Evolutionary conservation across 768 basidiomycete genomes (phyloP), one percentile per base, ranked within the genome.

Genomic region (Rubroboletus pulcherrimus): DNA sequence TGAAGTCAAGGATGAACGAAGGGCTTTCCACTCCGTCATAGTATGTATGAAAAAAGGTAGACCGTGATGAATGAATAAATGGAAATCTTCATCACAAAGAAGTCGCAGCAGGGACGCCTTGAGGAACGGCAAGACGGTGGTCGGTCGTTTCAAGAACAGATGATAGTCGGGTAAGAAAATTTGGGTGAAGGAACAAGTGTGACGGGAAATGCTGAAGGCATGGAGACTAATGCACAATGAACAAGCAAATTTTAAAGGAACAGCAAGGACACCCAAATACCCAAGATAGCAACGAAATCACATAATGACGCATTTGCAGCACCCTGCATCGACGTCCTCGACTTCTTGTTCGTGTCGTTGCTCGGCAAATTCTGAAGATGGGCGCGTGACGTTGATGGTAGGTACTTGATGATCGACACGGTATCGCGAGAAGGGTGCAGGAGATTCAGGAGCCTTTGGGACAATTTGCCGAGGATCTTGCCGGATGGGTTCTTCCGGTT

Each of bases 281-380:
- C 60, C 58, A 30, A 30, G 42, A 62, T 53, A 58, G 53, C 56
- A 43, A 52, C 48, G 52, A 51, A 58, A 71, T 90, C 82, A 92
- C 90, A 92, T 92, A 69, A 92, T 79, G 62, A 89, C 74, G 73
- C 90, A 92, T 73, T 86, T 88, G 78, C 90, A 92, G 67, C 90
- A 91, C 31, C 76, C 80, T 33, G 71, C 75, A 2, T 64, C 68
- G 14, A 78, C 79, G 7, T 85, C 81, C 34, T 84, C 81, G 11
- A 74, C 73, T 38, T 66, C 60, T 41, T 63, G 69, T 49, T 62
- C 61, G 51, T 51, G 74, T 43, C 63, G 60, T 43, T 63, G 68
- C 49, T 71, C 68, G 37, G 47, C 58, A 2, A 55, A 26, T 21
- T 74, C 72, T 11, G 58, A 45, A 49, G 72, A 69, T 39, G 67